Conservation (phyloP, 768 basidiomycete species). For the Serendipita indica region DNA sequence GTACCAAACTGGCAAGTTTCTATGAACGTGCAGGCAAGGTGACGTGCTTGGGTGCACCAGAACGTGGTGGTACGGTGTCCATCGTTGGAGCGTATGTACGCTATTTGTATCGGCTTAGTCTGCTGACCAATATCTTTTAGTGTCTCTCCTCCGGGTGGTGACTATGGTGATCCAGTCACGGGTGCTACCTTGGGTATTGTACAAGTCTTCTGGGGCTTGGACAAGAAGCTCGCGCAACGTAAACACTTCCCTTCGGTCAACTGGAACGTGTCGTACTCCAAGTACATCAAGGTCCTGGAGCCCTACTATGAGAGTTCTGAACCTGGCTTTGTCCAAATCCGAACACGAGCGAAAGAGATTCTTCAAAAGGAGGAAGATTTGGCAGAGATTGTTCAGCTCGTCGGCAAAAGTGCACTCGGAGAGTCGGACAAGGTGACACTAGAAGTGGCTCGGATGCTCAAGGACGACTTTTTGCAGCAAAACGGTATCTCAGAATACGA, state of each 20-base stretch:
- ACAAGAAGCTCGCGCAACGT: conserved; percentile 96
- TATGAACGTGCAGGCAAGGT: conserved; percentile 99
- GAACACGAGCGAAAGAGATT: conserved; percentile 88
- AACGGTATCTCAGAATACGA: conserved; percentile 99
- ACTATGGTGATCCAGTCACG: conserved; percentile 98
- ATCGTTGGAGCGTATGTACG: conserved; percentile 91
- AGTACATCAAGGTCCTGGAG: conserved; percentile 89
- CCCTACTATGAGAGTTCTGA: conserved; percentile 81
- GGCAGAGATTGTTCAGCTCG: conserved; percentile 98
- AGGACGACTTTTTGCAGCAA: conserved; percentile 95
- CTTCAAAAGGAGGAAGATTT: conserved; percentile 97
- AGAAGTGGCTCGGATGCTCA: conserved; percentile 92
- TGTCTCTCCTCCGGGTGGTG: conserved; percentile 96
- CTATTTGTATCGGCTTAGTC: background rate
- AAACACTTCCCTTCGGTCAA: conserved; percentile 99
- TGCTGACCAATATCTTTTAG: conserved; percentile 27
- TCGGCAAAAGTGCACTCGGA: conserved; percentile 94
- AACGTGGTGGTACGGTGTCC: conserved; percentile 82
- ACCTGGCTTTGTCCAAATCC: conserved; percentile 89
- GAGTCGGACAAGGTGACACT: conserved; percentile 97
- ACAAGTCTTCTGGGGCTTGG: conserved; percentile 99
- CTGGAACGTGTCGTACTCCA: conserved; percentile 99
- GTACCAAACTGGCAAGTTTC: conserved; percentile 92
- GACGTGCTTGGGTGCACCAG: conserved; percentile 76
- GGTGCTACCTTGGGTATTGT: conserved; percentile 96